phyloP scores from a whole-genome alignment of 1,284 basidiomycete genomes.

The Rhizopogon hawkerae region DNA sequence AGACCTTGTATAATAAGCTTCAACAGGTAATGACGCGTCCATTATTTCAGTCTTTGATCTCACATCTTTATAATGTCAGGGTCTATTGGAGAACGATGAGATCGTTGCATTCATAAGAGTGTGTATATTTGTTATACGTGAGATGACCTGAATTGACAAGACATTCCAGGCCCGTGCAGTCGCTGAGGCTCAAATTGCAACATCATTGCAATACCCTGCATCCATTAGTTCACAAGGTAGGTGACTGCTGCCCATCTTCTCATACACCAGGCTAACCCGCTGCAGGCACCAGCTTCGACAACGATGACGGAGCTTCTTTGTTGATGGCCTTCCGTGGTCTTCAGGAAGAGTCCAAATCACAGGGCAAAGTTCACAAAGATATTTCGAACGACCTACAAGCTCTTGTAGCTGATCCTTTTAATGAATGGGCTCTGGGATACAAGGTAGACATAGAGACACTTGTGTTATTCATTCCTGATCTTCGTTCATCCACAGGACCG shows the following conservation, averaged over 20 bases:
- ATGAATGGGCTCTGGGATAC: conserved; percentile 62
- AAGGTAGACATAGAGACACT: conserved; percentile 35
- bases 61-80: conserved; percentile 36
- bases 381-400: conserved; percentile 61
- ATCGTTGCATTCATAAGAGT: conserved; percentile 77
- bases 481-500: conserved; percentile 39
- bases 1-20: conserved; percentile 68
- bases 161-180: conserved; percentile 49
- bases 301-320: conserved; percentile 73
- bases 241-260: conserved; percentile 10
- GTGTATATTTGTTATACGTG: conserved; percentile 18
- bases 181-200: conserved; percentile 55
- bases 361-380: conserved; percentile 58
- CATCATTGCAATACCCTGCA: conserved; percentile 45
- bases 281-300: conserved; percentile 56
- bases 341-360: conserved; percentile 56
- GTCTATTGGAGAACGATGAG: conserved; percentile 72
- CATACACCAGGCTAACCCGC: conserved; percentile 7
- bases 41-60: conserved; percentile 9
- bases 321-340: conserved; percentile 72
- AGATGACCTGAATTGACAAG: conserved; percentile 3
- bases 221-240: conserved; percentile 46
- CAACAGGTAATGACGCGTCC: conserved; percentile 51
- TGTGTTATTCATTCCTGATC: neutral
- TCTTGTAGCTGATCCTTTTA: conserved; percentile 67